These are phyloP conservation scores for Hanseniaspora lindneri DNA, from an alignment of 805 yeast genomes.

Conservation along the genomic window DNA sequence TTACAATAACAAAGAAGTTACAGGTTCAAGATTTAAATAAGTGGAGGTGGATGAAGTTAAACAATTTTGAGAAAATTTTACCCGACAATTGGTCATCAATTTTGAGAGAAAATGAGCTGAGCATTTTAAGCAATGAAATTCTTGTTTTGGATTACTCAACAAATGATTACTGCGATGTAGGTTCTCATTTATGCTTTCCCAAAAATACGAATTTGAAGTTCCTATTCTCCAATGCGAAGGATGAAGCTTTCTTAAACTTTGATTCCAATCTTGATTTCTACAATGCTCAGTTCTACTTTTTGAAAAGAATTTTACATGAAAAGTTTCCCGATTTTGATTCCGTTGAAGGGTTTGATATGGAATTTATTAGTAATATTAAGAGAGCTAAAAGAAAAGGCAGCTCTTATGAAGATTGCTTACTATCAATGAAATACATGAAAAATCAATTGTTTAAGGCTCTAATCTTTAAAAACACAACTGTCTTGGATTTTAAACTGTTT, in stretches of 20 bases:
- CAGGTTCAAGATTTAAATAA: constrained; percentile 6
- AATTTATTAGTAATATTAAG: background rate
- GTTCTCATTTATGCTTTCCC: constrained; percentile 9
- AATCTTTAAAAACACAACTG: constrained; percentile 3
- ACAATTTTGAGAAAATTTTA: constrained; percentile 11
- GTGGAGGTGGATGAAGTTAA: constrained; percentile 5
- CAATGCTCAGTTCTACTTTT: constrained; percentile 7
- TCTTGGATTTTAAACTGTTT: constrained; percentile 45
- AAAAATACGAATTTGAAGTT: background rate
- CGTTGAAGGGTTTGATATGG: constrained; percentile 8
- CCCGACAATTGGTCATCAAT: constrained; percentile 12
- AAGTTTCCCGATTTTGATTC: background rate
- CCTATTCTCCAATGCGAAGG: background rate
- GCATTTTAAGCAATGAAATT: background rate
- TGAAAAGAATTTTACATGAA: constrained; percentile 8
- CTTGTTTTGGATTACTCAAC: background rate
- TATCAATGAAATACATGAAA: background rate
- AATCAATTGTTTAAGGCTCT: constrained; percentile 8
- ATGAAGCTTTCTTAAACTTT: constrained; percentile 4
- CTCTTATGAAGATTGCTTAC: constrained; percentile 1
- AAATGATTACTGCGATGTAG: background rate
- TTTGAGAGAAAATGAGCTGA: background rate
- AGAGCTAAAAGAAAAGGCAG: background rate
- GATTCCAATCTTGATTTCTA: constrained; percentile 3
- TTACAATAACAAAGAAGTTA: background rate